These are phyloP conservation scores for Cicer chorassanicum DNA, from an alignment of 306 rosid genomes.

Conservation along the genomic window DNA sequence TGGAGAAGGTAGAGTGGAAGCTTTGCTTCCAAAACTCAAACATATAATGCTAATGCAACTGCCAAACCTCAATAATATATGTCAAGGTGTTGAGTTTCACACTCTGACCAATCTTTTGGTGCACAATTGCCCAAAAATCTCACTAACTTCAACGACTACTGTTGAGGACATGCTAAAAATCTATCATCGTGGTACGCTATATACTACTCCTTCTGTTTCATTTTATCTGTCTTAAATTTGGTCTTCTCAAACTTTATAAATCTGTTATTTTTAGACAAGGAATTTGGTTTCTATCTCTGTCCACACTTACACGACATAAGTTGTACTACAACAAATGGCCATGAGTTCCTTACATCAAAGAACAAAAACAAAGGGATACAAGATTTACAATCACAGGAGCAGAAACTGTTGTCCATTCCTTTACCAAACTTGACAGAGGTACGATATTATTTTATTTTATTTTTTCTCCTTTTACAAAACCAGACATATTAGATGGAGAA, in stretches of 20 bases:
- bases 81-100: conserved; percentile 19
- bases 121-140: conserved; percentile 25
- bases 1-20: neutral
- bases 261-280: conserved; percentile 39
- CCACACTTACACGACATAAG: conserved; percentile 25
- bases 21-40: conserved; percentile 37
- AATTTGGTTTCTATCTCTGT: conserved; percentile 29
- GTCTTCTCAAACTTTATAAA: conserved; percentile 4
- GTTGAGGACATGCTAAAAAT: neutral
- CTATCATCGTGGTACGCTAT: neutral
- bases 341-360: neutral
- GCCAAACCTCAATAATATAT: neutral
- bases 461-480: neutral
- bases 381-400: conserved; percentile 18
- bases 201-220: neutral
- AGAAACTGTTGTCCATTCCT: conserved; percentile 4
- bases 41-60: neutral
- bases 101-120: neutral
- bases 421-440: conserved; percentile 20
- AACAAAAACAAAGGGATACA: conserved; percentile 13
- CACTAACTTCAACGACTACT: conserved; percentile 23
- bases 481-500: neutral
- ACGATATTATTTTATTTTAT: neutral
- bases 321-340: neutral
- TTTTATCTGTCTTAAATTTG: neutral